Evolutionary conservation across 176 grass and related monocot genomes (phyloP), one percentile per base, ranked within the genome.

Genomic region (Musa itinerans): DNA sequence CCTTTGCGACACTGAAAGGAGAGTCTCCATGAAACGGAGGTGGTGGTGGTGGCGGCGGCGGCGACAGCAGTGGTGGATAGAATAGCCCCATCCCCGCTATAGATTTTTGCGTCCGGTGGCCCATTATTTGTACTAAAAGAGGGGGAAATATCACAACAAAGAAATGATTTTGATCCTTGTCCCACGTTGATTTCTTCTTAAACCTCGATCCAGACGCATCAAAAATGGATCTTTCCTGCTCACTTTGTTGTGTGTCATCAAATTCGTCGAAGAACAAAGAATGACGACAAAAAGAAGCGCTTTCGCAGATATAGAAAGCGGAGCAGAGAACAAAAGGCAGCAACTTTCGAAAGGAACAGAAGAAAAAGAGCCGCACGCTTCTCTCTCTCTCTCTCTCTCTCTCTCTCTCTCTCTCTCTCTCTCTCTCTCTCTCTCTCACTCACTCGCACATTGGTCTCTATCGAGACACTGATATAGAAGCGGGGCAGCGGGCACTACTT

Each of bases 301-400:
- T 12, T 17, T 58, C 16, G 10, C 55, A 7, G n/a, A 61, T 43
- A 43, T 43, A 61, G 57, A 61, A 20, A 50, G 15, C 8, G 51
- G 7, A 51, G 48, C 68, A 70, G 19, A 50, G 48, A 70, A 9
- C 17, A 51, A 70, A 20, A 20, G 57, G n/a, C 17, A 61, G 8
- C 7, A 51, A 50, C 7, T 67, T 67, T 2, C 64, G 7, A 25
- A 16, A 68, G 4, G 26, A 68, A 29, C 26, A 43, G 26, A 43
- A 68, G 65, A 68, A 68, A 34, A 10, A 68, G 34, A 68, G 25
- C 65, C 25, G 25, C 65, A 68, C 65, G 25, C n/a, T 43, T 68
- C 65, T 43, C 25, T 22, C 26, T 68, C 65, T 29, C 25, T 67
- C 63, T 26, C 24, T 20, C 29, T 67, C 64, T 67, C 25, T 11